Percentiles rank a stretch among this genome's conserved stretches.
These are phyloP conservation scores for Nicotiana rustica DNA, from an alignment of 305 asterid genomes.

Conservation along the genomic window DNA sequence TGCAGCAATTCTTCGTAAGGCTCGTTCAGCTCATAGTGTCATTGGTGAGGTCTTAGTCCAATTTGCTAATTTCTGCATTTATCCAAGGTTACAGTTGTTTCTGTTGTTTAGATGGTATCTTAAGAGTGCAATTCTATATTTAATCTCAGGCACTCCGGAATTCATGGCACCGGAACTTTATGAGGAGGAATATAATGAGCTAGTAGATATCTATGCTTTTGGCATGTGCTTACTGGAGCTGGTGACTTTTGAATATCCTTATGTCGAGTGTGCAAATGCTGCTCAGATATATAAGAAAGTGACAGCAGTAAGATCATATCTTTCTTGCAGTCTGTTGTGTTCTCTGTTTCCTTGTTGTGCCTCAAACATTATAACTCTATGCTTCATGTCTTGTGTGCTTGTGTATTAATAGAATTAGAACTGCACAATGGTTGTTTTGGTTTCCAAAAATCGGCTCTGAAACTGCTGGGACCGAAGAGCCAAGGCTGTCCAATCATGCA, in stretches of 20 bases:
- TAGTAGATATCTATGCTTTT: slow-evolving; percentile 83
- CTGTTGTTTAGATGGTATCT: neutral
- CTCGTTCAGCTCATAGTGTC: slow-evolving; percentile 86
- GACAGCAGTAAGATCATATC: slow-evolving; percentile 60
- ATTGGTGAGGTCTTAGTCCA: slow-evolving; percentile 60
- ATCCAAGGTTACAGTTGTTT: neutral
- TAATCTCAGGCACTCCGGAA: slow-evolving; percentile 72
- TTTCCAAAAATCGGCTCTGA: slow-evolving; percentile 3
- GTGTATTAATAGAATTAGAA: neutral
- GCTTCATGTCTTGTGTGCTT: neutral
- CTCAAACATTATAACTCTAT: neutral
- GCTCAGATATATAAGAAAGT: slow-evolving; percentile 90
- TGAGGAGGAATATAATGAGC: slow-evolving; percentile 87
- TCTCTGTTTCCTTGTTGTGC: neutral
- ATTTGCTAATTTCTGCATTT: neutral
- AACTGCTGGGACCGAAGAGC: neutral
- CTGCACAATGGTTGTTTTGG: neutral
- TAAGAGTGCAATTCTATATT: slow-evolving; percentile 13
- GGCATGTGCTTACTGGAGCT: slow-evolving; percentile 92
- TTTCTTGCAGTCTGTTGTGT: slow-evolving; percentile 18
- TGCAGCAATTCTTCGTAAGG: slow-evolving; percentile 77
- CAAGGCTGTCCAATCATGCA: neutral
- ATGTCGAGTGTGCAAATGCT: slow-evolving; percentile 77
- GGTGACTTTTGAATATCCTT: slow-evolving; percentile 88
- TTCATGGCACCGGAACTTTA: slow-evolving; percentile 90